phyloP scores from a whole-genome alignment of 768 basidiomycete genomes.

The Pisolithus microcarpus region DNA sequence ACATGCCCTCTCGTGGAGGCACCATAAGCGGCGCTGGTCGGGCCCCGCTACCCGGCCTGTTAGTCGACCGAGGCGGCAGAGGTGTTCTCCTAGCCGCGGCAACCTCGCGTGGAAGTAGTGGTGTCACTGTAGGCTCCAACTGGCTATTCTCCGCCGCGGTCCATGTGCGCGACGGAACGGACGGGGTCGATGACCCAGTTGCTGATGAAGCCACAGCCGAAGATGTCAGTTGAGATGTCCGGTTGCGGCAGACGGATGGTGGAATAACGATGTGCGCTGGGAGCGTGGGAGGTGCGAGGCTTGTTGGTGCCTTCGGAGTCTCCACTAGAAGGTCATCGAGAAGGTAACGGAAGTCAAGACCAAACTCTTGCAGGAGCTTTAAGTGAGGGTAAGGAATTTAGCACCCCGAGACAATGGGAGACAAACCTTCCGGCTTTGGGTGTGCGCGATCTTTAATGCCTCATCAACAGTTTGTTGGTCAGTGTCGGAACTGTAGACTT shows the following conservation, averaged over 20 bases:
- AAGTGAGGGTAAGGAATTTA: conserved; percentile 1
- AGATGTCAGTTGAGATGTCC: conserved; percentile 9
- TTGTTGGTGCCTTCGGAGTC: conserved; percentile 34
- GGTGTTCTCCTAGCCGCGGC: conserved; percentile 33
- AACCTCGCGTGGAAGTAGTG: conserved; percentile 24
- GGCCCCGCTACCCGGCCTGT: conserved; percentile 54
- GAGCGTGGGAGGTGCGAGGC: conserved; percentile 16
- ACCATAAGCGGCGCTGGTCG: conserved; percentile 46
- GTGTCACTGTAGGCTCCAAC: conserved; percentile 22
- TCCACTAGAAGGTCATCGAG: conserved; percentile 64
- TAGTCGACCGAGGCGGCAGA: conserved; percentile 58
- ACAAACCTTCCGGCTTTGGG: conserved; percentile 77
- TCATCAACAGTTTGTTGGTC: conserved; percentile 68
- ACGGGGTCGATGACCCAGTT: conserved; percentile 15
- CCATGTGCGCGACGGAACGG: conserved; percentile 22
- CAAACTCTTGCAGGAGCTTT: conserved; percentile 85
- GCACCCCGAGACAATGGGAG: background rate
- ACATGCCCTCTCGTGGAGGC: conserved; percentile 56
- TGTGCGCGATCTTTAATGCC: conserved; percentile 65
- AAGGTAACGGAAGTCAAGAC: conserved; percentile 90
- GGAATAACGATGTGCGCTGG: conserved; percentile 21
- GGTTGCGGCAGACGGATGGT: conserved; percentile 12
- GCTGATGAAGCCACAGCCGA: background rate
- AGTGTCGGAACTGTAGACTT: conserved; percentile 82
- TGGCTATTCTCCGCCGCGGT: conserved; percentile 17